Evolutionary conservation across 2,329 filamentous ascomycete species (phyloP).

Genomic region (Botrytis aclada): DNA sequence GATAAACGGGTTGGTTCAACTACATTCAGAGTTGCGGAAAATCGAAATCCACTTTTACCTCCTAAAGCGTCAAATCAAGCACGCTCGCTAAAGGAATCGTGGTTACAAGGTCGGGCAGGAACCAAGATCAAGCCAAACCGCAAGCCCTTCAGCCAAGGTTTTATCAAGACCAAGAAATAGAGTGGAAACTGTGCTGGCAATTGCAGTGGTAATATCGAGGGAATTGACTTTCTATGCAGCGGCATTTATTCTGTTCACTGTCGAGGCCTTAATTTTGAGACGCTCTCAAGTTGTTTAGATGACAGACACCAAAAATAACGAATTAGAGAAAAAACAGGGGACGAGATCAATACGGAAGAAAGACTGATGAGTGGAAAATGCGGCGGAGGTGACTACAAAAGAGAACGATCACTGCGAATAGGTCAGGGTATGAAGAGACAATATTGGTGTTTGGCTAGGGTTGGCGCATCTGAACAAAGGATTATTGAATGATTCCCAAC

Average conservation of each 20-base stretch:
- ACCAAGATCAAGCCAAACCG: slow-evolving; percentile 24
- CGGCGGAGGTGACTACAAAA: not conserved
- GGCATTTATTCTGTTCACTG: not conserved
- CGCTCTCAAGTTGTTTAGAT: not conserved
- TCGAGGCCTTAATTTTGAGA: not conserved
- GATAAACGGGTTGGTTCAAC: slow-evolving; percentile 34
- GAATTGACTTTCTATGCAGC: not conserved
- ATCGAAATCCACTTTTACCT: slow-evolving; percentile 27
- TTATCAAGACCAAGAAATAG: slow-evolving; percentile 29
- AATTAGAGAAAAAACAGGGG: not conserved
- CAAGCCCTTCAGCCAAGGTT: slow-evolving; percentile 31
- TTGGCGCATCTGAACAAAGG: slow-evolving; percentile 1
- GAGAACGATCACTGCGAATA: not conserved
- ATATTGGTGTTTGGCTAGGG: not conserved
- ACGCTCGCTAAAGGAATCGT: slow-evolving; percentile 32
- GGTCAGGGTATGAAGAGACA: not conserved
- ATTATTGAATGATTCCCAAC: slow-evolving; percentile 3
- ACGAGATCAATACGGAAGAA: not conserved
- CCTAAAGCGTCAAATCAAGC: slow-evolving; percentile 33
- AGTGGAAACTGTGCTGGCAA: not conserved
- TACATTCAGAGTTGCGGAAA: slow-evolving; percentile 33
- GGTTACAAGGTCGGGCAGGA: slow-evolving; percentile 32
- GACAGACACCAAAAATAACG: not conserved
- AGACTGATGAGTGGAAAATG: not conserved
- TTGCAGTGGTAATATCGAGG: not conserved